Base-by-base conservation (phyloP, 2,329 filamentous ascomycete species). In the Penicillium sp. region DNA sequence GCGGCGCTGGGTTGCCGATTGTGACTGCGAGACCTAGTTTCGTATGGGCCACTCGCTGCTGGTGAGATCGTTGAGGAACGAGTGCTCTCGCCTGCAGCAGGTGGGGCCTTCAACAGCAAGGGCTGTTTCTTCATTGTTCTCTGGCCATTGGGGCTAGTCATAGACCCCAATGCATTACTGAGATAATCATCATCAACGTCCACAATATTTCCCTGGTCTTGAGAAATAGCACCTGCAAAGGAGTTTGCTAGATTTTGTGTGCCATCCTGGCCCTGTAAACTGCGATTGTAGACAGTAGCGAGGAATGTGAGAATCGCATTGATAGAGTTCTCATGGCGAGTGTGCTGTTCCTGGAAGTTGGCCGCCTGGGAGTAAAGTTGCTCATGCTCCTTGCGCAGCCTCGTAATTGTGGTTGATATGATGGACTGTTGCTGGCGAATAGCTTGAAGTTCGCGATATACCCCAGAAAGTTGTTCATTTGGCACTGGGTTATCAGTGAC, bases 231-330 rank as follows among this genome's bases (percentile, higher is more conserved):
- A 60, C 86, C 88, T 4, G 87, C 85, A 68, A 97, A 89, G 68
- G 96, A 88, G 62, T 95, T 92, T 52, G 89, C 86, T 40, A 97
- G 83, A 56, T 90, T 93, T 67, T 90, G 85, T 1, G 84, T 81
- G 16, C 84, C 83, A 31, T 86, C 87, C 64, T 93, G 88, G 34
- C 92, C 90, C 69, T 97, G 92, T 46, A 99, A 77, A 59, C 91
- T 96, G 67, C 95, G 88, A 59, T 96, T 89, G 75, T 97, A 99
- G 40, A 99, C 93, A 11, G 95, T 97, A 43, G 93, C 94, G 18
- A 99, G 82, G 72, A 99, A 97, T 46, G 92, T 96, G 40, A 99
- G 82, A 58, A 99, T 97, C n/a, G 93, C 93, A 68, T 97, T 97
- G 74, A 99, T 97, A 0, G 93, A 97, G 70, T 93, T 96, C 70